Conservation (phyloP, 2,329 filamentous ascomycete species). For the Endoconidiophora laricicola region DNA sequence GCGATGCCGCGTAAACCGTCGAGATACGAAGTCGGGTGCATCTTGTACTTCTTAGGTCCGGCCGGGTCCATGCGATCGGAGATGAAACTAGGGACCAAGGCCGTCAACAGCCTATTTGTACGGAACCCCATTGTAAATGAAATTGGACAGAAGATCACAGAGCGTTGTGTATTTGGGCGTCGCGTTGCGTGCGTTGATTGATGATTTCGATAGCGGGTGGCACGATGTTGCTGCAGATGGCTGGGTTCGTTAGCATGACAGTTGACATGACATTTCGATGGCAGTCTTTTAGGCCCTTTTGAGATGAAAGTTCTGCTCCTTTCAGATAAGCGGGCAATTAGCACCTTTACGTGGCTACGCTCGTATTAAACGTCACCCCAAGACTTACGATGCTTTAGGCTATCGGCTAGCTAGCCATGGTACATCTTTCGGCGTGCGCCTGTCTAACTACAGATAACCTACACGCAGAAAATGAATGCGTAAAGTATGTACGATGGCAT, state of each 20-base stretch:
- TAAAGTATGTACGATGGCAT: too few relatives aligned
- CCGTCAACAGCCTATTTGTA: slow-evolving; percentile 5
- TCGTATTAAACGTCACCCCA: too few relatives aligned
- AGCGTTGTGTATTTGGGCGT: background rate
- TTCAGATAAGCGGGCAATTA: too few relatives aligned
- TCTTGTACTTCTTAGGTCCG: slow-evolving; percentile 13
- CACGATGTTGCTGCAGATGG: background rate
- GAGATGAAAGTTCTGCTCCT: background rate
- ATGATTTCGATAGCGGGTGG: background rate
- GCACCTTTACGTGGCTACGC: too few relatives aligned
- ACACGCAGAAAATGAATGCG: too few relatives aligned
- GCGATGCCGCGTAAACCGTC: slow-evolving; percentile 41
- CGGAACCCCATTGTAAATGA: slow-evolving; percentile 5
- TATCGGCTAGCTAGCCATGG: too few relatives aligned
- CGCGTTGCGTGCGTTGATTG: background rate
- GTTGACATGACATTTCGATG: background rate
- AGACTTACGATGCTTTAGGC: too few relatives aligned
- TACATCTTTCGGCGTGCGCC: too few relatives aligned
- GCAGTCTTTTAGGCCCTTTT: background rate
- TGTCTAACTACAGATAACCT: too few relatives aligned
- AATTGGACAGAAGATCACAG: background rate
- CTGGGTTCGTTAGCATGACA: background rate
- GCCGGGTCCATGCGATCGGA: slow-evolving; percentile 11
- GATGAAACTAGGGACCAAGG: slow-evolving; percentile 13
- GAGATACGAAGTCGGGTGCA: slow-evolving; percentile 39